Conservation (phyloP, 78 protist genomes). For the Dictyostelium capitatum region DNA sequence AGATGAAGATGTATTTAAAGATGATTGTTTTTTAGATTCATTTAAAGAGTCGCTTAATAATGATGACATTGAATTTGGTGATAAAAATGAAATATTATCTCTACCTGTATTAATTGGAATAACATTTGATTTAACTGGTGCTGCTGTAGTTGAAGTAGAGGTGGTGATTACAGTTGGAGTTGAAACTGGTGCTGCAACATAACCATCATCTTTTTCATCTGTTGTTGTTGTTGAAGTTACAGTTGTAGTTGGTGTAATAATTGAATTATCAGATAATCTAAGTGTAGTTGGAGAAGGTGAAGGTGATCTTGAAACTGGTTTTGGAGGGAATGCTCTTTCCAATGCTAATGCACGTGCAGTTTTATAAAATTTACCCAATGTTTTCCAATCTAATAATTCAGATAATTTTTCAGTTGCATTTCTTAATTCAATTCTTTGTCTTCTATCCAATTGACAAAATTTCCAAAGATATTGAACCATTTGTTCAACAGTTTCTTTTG, state of each 20-base stretch:
- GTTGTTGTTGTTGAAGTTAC: background rate
- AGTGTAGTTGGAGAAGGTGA: conserved; percentile 26
- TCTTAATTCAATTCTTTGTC: conserved; percentile 86
- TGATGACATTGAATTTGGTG: conserved; percentile 23
- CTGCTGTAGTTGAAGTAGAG: background rate
- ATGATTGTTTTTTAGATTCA: background rate
- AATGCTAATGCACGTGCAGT: conserved; percentile 80
- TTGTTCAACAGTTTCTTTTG: conserved; percentile 88
- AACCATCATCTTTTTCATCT: too few relatives aligned
- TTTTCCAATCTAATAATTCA: conserved; percentile 77
- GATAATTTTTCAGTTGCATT: conserved; percentile 90
- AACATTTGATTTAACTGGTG: conserved; percentile 19
- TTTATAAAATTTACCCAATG: conserved; percentile 61
- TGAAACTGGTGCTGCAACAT: background rate
- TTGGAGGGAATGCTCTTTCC: conserved; percentile 66
- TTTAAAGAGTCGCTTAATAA: conserved; percentile 15
- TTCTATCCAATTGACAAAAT: conserved; percentile 71
- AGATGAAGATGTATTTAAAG: background rate
- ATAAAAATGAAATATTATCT: background rate
- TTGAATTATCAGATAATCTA: background rate
- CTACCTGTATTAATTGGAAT: conserved; percentile 18
- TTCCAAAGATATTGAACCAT: conserved; percentile 73
- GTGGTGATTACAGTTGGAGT: background rate
- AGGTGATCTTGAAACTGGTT: conserved; percentile 11
- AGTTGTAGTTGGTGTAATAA: background rate